Conservation (phyloP, 495 filamentous ascomycete genomes). For the Xylaria venustula region DNA sequence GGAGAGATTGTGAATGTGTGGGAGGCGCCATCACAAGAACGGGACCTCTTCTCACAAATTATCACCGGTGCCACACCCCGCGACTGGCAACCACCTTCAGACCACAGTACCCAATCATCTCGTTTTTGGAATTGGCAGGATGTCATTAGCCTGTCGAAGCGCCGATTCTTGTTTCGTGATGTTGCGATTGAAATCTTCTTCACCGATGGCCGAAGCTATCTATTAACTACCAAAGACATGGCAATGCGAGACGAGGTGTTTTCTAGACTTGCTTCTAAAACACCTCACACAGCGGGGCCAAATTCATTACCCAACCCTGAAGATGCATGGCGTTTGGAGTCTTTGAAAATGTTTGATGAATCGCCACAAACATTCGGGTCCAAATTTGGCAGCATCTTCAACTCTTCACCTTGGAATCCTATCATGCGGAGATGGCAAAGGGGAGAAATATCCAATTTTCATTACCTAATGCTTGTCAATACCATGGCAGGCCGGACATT, state of each 20-base stretch:
- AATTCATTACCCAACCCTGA: conserved; percentile 53
- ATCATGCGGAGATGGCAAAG: conserved; percentile 88
- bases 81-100: conserved; percentile 52
- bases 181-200: conserved; percentile 96
- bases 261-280: conserved; percentile 68
- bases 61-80: conserved; percentile 74
- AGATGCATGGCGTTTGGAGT: conserved; percentile 86
- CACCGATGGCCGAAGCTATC: conserved; percentile 90
- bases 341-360: conserved; percentile 78
- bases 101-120: conserved; percentile 67
- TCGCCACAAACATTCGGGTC: conserved; percentile 79
- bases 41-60: conserved; percentile 92
- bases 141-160: conserved; percentile 93
- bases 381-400: conserved; percentile 94
- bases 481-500: conserved; percentile 96
- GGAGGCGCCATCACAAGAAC: conserved; percentile 88
- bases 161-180: conserved; percentile 91
- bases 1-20: conserved; percentile 95
- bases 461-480: conserved; percentile 97
- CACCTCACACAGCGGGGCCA: conserved; percentile 65
- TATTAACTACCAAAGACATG: conserved; percentile 77
- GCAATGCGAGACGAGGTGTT: conserved; percentile 75
- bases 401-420: conserved; percentile 68
- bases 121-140: conserved; percentile 93
- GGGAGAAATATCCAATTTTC: conserved; percentile 96